Conservation (phyloP, 2,329 filamentous ascomycete species). For the Dothideomycetes sp. region DNA sequence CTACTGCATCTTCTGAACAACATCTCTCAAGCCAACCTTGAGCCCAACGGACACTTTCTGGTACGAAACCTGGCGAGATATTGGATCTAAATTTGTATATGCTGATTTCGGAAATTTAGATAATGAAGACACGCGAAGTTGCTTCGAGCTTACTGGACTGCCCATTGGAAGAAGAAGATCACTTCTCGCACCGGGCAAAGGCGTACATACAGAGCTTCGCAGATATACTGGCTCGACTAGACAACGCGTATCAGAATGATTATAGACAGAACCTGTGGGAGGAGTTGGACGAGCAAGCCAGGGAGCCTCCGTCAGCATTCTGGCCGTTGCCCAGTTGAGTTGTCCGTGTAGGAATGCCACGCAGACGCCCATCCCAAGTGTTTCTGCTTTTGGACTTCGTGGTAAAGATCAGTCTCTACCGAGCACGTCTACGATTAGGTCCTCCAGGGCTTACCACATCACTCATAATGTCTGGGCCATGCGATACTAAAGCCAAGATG, state of each 20-base stretch:
- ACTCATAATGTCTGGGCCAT: no score
- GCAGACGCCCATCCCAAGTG: no score
- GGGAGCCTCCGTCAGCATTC: not conserved
- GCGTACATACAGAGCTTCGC: not conserved
- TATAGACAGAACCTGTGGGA: not conserved
- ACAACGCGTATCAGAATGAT: not conserved
- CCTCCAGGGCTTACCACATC: no score
- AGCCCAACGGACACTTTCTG: not conserved
- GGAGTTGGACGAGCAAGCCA: not conserved
- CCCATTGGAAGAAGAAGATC: not conserved
- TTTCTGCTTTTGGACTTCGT: no score
- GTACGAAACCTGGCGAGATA: not conserved
- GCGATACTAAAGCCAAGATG: no score
- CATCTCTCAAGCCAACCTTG: not conserved
- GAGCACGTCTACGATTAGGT: no score
- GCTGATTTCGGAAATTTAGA: no score
- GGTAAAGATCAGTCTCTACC: no score
- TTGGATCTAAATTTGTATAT: no score
- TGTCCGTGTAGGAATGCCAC: no score
- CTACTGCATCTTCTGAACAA: not conserved
- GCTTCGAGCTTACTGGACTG: not conserved
- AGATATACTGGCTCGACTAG: constrained; percentile 1
- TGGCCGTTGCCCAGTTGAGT: not conserved
- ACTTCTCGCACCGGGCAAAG: not conserved
- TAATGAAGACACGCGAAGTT: not conserved